Conservation (phyloP, 306 rosid species). For the Fragaria nilgerrensis region DNA sequence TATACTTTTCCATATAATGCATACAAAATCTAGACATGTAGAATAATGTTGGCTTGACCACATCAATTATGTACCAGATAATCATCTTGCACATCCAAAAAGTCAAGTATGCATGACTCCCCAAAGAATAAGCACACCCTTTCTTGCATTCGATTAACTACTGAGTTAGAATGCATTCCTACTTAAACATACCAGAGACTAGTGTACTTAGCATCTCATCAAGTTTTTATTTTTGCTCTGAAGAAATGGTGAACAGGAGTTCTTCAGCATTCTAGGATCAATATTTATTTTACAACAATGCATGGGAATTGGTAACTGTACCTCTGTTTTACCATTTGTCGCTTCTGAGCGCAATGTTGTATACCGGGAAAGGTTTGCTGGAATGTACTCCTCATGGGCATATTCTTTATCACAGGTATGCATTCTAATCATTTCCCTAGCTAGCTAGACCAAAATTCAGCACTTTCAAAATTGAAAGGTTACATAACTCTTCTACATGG, state of each 20-base stretch:
- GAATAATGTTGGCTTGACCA: not conserved
- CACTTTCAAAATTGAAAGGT: not conserved
- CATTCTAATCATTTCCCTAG: not conserved
- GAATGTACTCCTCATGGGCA: constrained; percentile 36
- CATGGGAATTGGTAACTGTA: constrained; percentile 27
- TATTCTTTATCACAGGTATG: constrained; percentile 29
- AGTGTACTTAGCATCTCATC: not conserved
- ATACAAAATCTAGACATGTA: too few species aligned
- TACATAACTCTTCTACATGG: not conserved
- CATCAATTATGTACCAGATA: not conserved
- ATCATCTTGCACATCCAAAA: not conserved
- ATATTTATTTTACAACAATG: constrained; percentile 17
- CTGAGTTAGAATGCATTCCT: not conserved
- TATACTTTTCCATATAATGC: not conserved
- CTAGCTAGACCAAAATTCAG: not conserved
- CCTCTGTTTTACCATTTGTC: constrained; percentile 15
- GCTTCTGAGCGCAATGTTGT: constrained; percentile 28
- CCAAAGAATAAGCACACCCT: not conserved
- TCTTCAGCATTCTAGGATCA: constrained; percentile 26
- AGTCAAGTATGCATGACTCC: not conserved
- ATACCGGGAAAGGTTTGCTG: constrained; percentile 35
- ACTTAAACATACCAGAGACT: not conserved
- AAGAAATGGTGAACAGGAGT: constrained; percentile 18
- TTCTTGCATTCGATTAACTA: not conserved
- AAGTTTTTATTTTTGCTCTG: not conserved